Conservation (phyloP, 2,329 filamentous ascomycete genomes). For the Epichloe sp. region DNA sequence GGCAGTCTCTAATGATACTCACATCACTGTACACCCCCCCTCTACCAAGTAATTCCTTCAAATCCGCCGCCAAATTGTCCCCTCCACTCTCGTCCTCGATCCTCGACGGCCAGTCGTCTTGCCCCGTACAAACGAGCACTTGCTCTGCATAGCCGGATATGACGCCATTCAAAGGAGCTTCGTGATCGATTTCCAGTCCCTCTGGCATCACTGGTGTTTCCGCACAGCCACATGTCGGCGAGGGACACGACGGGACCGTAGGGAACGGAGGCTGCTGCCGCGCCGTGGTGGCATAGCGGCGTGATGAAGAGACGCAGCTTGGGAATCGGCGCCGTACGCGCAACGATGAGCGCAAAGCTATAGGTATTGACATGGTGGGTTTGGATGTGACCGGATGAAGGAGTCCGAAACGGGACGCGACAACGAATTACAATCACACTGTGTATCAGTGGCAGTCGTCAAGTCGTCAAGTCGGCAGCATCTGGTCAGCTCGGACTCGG, state of each 20-base stretch:
- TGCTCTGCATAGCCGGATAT: conserved; percentile 73
- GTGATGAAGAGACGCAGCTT: background rate
- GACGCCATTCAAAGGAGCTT: conserved; percentile 56
- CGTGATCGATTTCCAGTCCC: conserved; percentile 61
- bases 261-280: conserved; percentile 20
- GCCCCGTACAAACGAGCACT: conserved; percentile 70
- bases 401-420: no score
- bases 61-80: conserved; percentile 53
- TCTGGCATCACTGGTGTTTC: conserved; percentile 48
- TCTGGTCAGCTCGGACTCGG: conserved; percentile 12
- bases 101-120: conserved; percentile 65
- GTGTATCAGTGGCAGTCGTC: no score
- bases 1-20: conserved; percentile 16
- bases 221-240: conserved; percentile 65
- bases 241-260: conserved; percentile 49
- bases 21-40: conserved; percentile 58
- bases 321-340: background rate
- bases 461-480: background rate
- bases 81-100: conserved; percentile 70
- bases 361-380: conserved; percentile 3
- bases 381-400: background rate
- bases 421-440: no score
- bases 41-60: conserved; percentile 57
- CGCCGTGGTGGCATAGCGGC: conserved; percentile 10
- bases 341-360: background rate